Conservation (phyloP, 2,329 filamentous ascomycete species). For the Trichoderma sp. region DNA sequence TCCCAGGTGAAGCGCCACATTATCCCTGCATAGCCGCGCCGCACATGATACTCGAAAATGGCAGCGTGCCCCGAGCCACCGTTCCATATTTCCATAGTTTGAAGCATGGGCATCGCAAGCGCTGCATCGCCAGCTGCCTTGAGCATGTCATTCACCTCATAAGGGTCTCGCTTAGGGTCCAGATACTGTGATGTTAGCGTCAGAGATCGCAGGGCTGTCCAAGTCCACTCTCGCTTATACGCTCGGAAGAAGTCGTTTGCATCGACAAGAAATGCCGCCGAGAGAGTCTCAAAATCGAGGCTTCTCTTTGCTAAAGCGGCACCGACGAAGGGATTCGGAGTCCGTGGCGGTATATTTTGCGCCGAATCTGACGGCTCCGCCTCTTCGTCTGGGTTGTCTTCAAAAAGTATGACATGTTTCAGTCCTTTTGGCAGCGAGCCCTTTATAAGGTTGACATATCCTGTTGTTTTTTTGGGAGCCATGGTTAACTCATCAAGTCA, state of each 20-base stretch:
- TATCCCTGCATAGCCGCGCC: background rate
- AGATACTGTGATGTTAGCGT: slow-evolving; percentile 2
- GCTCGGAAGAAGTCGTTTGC: slow-evolving; percentile 9
- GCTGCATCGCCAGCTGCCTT: background rate
- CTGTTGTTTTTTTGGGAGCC: background rate
- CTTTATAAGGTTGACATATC: slow-evolving; percentile 4
- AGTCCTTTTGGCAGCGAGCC: background rate
- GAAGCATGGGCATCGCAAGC: slow-evolving; percentile 6
- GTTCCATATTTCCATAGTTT: slow-evolving; percentile 10
- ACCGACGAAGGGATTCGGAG: background rate
- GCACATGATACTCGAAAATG: background rate
- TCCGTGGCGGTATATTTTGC: background rate
- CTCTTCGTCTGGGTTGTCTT: background rate
- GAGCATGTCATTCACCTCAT: background rate
- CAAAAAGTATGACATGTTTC: background rate
- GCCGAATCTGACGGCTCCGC: background rate
- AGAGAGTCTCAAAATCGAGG: background rate
- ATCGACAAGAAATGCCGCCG: slow-evolving; percentile 5
- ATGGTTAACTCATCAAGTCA: background rate
- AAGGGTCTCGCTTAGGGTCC: background rate
- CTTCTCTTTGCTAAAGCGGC: background rate
- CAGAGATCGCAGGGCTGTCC: background rate
- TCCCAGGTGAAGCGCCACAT: background rate
- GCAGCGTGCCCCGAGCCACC: slow-evolving; percentile 2
- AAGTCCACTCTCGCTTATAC: slow-evolving; percentile 1